A percentile compares a stretch with the other conserved stretches of the same genome.
Conservation (phyloP, 2,329 filamentous ascomycete genomes). For the Teratosphaeria pseudoeucalypti region DNA sequence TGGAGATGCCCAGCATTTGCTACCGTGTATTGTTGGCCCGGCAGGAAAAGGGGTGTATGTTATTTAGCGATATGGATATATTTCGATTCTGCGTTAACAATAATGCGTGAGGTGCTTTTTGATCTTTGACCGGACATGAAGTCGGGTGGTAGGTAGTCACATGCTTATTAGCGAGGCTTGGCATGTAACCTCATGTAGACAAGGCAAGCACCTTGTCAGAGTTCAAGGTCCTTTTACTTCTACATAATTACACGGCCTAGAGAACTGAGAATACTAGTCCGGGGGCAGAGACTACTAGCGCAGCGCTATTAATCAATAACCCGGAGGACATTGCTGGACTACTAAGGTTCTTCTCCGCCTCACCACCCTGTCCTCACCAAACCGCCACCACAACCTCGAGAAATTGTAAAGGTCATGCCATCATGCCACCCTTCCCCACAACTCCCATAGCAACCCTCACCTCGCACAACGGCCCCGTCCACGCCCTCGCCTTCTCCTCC, state of each 20-base stretch:
- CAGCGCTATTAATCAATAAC: too few species aligned
- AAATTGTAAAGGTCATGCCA: not conserved
- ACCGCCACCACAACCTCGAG: not conserved
- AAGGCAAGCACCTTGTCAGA: not conserved
- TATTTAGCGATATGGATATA: not conserved
- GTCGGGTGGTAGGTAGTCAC: not conserved
- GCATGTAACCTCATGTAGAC: not conserved
- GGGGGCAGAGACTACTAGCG: too few species aligned
- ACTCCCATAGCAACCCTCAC: conserved; percentile 13
- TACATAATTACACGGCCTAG: not conserved
- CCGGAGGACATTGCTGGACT: too few species aligned
- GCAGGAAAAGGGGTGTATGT: not conserved
- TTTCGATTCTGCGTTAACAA: not conserved
- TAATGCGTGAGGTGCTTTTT: not conserved
- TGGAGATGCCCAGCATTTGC: not conserved
- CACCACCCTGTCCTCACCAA: not conserved
- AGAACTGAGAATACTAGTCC: too few species aligned
- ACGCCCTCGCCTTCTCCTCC: conserved; percentile 41
- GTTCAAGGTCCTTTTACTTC: not conserved
- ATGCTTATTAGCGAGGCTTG: not conserved
- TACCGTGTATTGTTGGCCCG: not conserved
- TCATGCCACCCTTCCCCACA: conserved; percentile 14
- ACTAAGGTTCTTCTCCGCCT: not conserved
- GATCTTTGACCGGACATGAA: too few species aligned
- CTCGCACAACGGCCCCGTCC: conserved; percentile 29